phyloP scores from a whole-genome alignment of 768 basidiomycete genomes.

The Cyclocybe cylindracea region DNA sequence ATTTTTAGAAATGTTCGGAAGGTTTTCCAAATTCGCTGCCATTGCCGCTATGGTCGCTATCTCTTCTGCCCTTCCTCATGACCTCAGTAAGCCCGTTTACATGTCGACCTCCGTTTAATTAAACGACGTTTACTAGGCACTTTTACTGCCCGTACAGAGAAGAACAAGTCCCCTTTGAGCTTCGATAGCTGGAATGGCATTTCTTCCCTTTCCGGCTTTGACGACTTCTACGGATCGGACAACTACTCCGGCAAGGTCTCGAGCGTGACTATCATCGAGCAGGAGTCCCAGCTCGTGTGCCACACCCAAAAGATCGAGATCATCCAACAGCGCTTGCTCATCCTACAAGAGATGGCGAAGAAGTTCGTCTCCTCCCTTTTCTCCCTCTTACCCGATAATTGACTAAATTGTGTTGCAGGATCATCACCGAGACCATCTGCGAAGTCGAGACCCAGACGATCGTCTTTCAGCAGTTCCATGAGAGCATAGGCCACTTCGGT shows the following conservation, averaged over 20 bases:
- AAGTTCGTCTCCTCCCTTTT: slow-evolving; percentile 23
- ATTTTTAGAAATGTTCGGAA: slow-evolving; percentile 37
- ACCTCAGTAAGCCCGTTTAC: slow-evolving; percentile 8
- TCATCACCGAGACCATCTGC: slow-evolving; percentile 47
- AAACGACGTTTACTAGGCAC: not conserved
- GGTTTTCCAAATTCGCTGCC: slow-evolving; percentile 28
- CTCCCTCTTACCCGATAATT: no score
- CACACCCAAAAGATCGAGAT: slow-evolving; percentile 37
- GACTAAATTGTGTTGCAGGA: slow-evolving; percentile 22
- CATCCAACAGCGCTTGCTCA: slow-evolving; percentile 47
- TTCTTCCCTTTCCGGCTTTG: slow-evolving; percentile 37
- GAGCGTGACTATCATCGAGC: slow-evolving; percentile 25
- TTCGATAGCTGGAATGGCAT: slow-evolving; percentile 41
- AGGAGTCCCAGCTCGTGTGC: slow-evolving; percentile 40
- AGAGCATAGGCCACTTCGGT: slow-evolving; percentile 36
- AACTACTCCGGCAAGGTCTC: slow-evolving; percentile 40
- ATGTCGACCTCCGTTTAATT: not conserved
- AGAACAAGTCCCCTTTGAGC: slow-evolving; percentile 7
- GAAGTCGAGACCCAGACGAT: slow-evolving; percentile 51
- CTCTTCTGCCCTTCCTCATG: slow-evolving; percentile 23
- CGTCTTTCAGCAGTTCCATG: slow-evolving; percentile 42
- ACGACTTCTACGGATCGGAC: slow-evolving; percentile 45
- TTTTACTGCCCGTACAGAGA: slow-evolving; percentile 4
- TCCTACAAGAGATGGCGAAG: slow-evolving; percentile 48
- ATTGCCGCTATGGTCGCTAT: slow-evolving; percentile 30